phyloP scores from a whole-genome alignment of 2,329 filamentous ascomycete species.

The Arthroderma uncinatum region DNA sequence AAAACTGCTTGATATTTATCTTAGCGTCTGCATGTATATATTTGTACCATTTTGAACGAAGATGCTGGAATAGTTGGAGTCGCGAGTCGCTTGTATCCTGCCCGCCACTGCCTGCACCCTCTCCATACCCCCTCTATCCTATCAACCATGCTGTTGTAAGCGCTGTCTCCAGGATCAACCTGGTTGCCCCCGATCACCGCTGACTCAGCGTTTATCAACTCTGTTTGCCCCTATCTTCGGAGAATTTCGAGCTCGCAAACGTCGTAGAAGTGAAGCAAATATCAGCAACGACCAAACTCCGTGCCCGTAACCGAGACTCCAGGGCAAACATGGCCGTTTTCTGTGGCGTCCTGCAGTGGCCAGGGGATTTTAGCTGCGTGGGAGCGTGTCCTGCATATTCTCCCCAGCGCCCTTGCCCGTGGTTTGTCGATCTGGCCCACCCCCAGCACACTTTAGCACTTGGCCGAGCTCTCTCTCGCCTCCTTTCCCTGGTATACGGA shows the following conservation, averaged over 20 bases:
- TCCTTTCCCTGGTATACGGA: background rate
- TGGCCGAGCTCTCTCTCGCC: background rate
- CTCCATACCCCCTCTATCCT: background rate
- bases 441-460: background rate
- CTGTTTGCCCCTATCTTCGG: background rate
- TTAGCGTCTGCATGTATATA: constrained; percentile 3
- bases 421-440: constrained; percentile 1
- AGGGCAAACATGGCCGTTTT: no score
- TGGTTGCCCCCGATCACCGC: background rate
- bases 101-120: background rate
- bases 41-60: constrained; percentile 1
- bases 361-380: background rate
- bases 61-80: background rate
- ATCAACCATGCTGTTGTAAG: background rate
- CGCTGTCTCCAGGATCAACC: background rate
- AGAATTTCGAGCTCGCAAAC: background rate
- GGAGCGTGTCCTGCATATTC: background rate
- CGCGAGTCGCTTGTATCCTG: background rate
- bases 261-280: background rate
- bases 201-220: background rate
- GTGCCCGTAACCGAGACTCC: no score
- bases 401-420: background rate
- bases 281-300: background rate
- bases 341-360: constrained; percentile 1
- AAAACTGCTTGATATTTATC: background rate